phyloP scores from a whole-genome alignment of 2,329 filamentous ascomycete genomes.

The Fusarium oxysporum region DNA sequence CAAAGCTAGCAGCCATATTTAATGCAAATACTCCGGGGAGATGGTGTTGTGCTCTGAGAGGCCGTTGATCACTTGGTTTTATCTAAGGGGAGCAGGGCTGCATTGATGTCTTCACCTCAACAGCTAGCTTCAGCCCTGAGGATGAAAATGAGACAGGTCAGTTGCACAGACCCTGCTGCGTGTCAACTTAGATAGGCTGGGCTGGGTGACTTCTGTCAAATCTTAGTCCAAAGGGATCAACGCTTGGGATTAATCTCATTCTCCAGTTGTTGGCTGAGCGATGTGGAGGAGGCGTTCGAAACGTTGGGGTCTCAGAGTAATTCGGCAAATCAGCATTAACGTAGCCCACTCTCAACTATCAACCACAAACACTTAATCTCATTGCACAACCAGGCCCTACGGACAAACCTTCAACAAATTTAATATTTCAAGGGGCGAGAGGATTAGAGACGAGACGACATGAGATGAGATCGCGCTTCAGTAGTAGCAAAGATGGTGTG shows the following conservation, averaged over 20 bases:
- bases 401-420: background rate
- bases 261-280: conserved; percentile 31
- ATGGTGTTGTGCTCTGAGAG: conserved; percentile 5
- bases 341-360: background rate
- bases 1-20: conserved; percentile 20
- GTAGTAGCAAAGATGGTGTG: conserved; percentile 3
- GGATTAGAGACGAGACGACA: conserved; percentile 10
- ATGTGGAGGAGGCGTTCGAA: conserved; percentile 45
- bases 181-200: conserved; percentile 17
- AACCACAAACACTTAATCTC: background rate
- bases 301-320: conserved; percentile 40
- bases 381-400: background rate
- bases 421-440: background rate
- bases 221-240: conserved; percentile 5
- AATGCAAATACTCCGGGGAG: background rate
- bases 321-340: conserved; percentile 35
- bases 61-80: conserved; percentile 22
- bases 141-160: conserved; percentile 32
- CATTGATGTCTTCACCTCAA: conserved; percentile 17
- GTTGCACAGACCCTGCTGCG: conserved; percentile 32
- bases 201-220: conserved; percentile 21
- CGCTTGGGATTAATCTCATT: conserved; percentile 25
- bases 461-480: conserved; percentile 4
- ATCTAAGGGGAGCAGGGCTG: conserved; percentile 7
- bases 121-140: conserved; percentile 30